These are phyloP conservation scores for Tremella mesenterica DNA, from an alignment of 768 basidiomycete genomes.

Conservation along the genomic window DNA sequence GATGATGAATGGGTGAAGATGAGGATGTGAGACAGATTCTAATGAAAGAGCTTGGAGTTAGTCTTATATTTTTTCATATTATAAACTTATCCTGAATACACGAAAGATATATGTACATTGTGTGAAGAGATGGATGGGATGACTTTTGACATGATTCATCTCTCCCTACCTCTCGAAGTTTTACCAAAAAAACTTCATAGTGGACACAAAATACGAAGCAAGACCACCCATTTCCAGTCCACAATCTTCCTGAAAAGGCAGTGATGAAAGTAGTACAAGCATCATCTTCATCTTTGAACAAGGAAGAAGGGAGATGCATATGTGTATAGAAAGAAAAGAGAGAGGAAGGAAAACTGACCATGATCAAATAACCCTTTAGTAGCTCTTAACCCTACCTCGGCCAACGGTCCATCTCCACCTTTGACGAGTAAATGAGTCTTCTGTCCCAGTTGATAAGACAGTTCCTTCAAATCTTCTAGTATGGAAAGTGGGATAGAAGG, in stretches of 20 bases:
- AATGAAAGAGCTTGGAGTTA: conserved; percentile 48
- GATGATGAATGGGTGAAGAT: conserved; percentile 58
- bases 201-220: no score
- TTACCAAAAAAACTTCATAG: no score
- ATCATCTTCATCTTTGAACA: no score
- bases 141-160: no score
- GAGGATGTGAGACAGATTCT: conserved; percentile 58
- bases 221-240: no score
- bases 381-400: conserved; percentile 30
- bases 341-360: conserved; percentile 52
- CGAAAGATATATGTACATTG: not conserved
- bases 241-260: no score
- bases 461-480: conserved; percentile 4
- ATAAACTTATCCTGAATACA: conserved; percentile 33
- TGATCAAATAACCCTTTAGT: conserved; percentile 44
- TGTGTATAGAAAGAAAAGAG: conserved; percentile 37
- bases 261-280: no score
- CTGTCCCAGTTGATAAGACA: conserved; percentile 7
- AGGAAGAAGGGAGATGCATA: no score
- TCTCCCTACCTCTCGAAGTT: no score
- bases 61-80: conserved; percentile 47
- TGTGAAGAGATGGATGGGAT: no score
- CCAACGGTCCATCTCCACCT: conserved; percentile 32
- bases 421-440: conserved; percentile 24
- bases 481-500: no score